Evolutionary conservation across 306 rosid genomes (phyloP), one percentile per base, ranked within the genome.

Genomic region (Quercus wislizeni): DNA sequence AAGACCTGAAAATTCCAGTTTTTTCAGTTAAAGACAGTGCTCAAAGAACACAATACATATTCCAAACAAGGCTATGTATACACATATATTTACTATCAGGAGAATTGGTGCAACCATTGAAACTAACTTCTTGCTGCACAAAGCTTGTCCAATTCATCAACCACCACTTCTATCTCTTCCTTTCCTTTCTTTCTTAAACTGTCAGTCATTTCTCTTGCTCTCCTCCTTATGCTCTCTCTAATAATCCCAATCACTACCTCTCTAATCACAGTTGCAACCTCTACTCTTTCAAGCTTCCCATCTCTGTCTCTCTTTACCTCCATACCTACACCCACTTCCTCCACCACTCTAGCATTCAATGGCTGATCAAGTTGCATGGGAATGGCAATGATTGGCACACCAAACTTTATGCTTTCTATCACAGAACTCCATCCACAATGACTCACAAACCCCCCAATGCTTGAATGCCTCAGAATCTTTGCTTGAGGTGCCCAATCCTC

Each of bases 331-430:
- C 83, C 86, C 0, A 65, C 68, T 30, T 61, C 83, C 35, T 52
- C 83, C 5, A 79, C 63, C 0, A 75, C 15, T 28, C 74, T 56
- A 10, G 83, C 80, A 55, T 79, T 83, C 1, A 21, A 4, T 0
- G 86, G 86, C 64, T 83, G 81, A 17, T 79, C 86, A 73, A 59
- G 18, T 0, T 63, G 78, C 77, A 59, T 52, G 21, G 86, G 86
- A 43, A 79, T 35, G 11, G 64, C 86, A 4, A 83, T 71, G 0
- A 83, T 67, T 6, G 86, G 86, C 4, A 75, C 77, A 3, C 86
- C 78, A 21, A 61, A 46, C 51, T 21, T 28, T 35, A 79, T n/a
- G 74, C 86, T 70, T 64, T 84, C 43, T 6, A 38, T 38, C 43
- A 38, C 10, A 38, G 10, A 6, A 38, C 43, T 38, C 43, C 43